These are phyloP conservation scores for Kockiozyma suomiensis DNA, from an alignment of 805 yeast species.

Conservation along the genomic window DNA sequence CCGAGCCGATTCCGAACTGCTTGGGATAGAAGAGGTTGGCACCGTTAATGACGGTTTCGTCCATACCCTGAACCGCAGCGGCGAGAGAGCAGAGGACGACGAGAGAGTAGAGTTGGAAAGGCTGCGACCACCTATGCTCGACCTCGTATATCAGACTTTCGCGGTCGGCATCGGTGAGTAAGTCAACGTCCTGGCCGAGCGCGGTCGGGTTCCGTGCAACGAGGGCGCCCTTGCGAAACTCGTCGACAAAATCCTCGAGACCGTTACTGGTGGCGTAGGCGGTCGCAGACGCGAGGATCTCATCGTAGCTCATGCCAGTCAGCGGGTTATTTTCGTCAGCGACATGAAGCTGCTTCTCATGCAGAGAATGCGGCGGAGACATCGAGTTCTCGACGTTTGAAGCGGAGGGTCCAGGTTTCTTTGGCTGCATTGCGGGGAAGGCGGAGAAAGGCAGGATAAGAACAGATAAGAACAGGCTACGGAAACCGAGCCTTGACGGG, in stretches of 20 bases:
- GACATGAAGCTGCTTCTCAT: background rate
- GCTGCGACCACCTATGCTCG: conserved; percentile 52
- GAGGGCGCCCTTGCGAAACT: conserved; percentile 54
- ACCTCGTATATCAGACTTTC: conserved; percentile 49
- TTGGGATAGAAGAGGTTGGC: conserved; percentile 59
- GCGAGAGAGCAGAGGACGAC: conserved; percentile 66
- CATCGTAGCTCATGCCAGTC: conserved; percentile 31
- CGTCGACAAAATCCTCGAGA: conserved; percentile 37
- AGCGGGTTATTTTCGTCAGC: conserved; percentile 37
- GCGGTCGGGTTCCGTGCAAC: conserved; percentile 55
- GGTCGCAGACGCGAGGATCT: conserved; percentile 37
- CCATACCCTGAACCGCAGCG: conserved; percentile 74
- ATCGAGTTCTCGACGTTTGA: conserved; percentile 5
- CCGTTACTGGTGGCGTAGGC: conserved; percentile 38
- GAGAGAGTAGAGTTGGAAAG: conserved; percentile 48
- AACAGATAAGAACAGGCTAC: background rate
- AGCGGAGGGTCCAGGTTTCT: conserved; percentile 11
- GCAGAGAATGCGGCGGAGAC: background rate
- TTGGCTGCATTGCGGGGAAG: background rate
- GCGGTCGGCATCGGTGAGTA: conserved; percentile 44
- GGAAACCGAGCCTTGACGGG: background rate
- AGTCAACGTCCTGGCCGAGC: conserved; percentile 46
- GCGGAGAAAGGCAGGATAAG: background rate
- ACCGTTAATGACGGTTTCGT: conserved; percentile 70
- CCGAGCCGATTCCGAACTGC: conserved; percentile 49